Base-by-base conservation (phyloP, 164 flowering plant species). In the Magnolia changhungtana region DNA sequence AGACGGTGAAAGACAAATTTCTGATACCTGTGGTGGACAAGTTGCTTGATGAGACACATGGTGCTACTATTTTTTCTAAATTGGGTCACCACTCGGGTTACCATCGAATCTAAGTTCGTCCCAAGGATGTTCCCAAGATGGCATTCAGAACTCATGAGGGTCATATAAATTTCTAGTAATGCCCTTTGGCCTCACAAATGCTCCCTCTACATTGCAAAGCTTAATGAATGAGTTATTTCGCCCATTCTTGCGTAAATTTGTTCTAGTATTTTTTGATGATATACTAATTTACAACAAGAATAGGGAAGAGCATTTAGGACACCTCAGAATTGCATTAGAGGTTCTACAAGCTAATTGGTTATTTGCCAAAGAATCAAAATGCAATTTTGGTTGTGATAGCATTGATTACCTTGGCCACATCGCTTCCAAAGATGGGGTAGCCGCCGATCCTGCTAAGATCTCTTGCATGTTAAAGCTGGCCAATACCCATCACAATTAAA, bases 241-340 rank as follows among this genome's bases (percentile, higher is more conserved):
- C 8, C 37, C 63, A 9, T 55, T n/a, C 21, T 31, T 73, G 50
- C 8, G 50, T 1, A 29, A 73, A 20, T 55, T 72, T 72, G 45
- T 72, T 23, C 31, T 72, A 8, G 64, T 72, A 24, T 72, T 72
- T 27, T 72, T 72, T 55, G 29, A 72, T 72, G 74, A 72, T 23
- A 72, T 72, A n/a, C n/a, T 58, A 16, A 37, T 63, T 19, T 74
- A 61, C 50, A 74, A 21, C 50, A 73, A 73, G 18, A 18, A 7
- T 16, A 2, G 8, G 50, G 14, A 23, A 8, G 67, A 61, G 50
- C 67, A 31, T 2, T 9, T 73, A 31, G 21, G 9, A 8, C 75
- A 73, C 21, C 50, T 73, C 21, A 6, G 20, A 8, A 0, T 8
- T 14, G 50, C 67, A 4, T 24, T 24, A 1, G 27, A 24, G 27